Evolutionary conservation across 805 yeast species (phyloP), one percentile per base, ranked within the genome.

Genomic region (Diddensiella caesifluorescens): DNA sequence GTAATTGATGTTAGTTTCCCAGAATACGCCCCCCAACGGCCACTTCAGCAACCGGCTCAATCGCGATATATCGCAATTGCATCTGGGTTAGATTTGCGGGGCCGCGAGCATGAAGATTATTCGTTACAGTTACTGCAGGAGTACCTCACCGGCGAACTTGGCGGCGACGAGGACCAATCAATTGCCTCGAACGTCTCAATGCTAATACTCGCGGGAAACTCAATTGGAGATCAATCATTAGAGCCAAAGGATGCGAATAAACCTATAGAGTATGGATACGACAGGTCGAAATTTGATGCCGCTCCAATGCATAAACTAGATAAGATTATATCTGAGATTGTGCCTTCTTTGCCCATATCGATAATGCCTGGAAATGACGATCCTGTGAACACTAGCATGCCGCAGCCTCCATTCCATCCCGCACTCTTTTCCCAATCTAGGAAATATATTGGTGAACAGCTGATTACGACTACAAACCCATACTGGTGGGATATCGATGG

Each of bases 321-420:
- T 51, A 52, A 57, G 6, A 77, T 80, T 52, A 50, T 90, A 3
- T 57, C 68, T 1, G 80, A 80, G 10, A 46, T 85, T 1, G 63
- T 80, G 2, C 60, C 69, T 5, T 68, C 82, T 1, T 62, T 87
- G 13, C 83, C 95, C 0, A 78, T 89, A 4, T 74, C 81, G 32
- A 53, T 92, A 2, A 71, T 92, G 79, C 95, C 98, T 0, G 97
- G 98, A 3, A 73, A 67, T 5, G 63, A 70, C 3, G 98, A 92
- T 59, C 95, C 97, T 0, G 79, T 86, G n/a, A 94, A 84, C 47
- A 64, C 73, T 13, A 75, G 89, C 38, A 62, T 87, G 44, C 98
- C 98, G 0, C 97, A 92, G 61, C 95, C 83, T 59, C 83, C 95
- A 2, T 57, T 92, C n/a, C 96, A 90, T 58, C 69, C 69, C 39